Evolutionary conservation across 179 eudicot species (phyloP).

Genomic region (Gypsophila paniculata): DNA sequence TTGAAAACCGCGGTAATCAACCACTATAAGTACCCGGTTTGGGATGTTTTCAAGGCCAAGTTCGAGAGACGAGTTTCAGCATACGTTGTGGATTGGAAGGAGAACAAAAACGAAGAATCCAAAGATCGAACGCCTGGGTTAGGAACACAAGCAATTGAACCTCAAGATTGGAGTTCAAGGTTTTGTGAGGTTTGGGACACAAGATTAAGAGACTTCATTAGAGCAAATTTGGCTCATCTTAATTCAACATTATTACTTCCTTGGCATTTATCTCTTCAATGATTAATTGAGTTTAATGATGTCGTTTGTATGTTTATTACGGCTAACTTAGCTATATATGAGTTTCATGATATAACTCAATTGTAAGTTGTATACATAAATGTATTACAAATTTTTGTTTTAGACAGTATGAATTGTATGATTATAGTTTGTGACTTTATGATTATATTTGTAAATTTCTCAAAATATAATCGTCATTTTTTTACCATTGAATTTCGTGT

Average conservation of each 20-base stretch:
- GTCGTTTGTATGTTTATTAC: background rate
- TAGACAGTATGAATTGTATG: background rate
- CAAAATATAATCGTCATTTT: background rate
- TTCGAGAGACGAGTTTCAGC: constrained; percentile 78
- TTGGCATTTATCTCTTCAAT: background rate
- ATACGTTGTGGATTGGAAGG: constrained; percentile 75
- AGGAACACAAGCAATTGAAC: constrained; percentile 69
- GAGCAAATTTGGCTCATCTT: constrained; percentile 38
- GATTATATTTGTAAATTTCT: background rate
- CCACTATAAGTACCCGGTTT: constrained; percentile 79
- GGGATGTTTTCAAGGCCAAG: constrained; percentile 73
- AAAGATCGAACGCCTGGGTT: constrained; percentile 84
- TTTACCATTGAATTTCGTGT: background rate
- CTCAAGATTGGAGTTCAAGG: constrained; percentile 49
- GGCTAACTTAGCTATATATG: background rate
- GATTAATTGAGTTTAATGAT: no score
- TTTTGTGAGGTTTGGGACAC: constrained; percentile 72
- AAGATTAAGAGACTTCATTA: constrained; percentile 48
- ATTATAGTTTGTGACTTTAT: background rate
- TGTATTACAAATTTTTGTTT: background rate
- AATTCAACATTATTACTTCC: constrained; percentile 43
- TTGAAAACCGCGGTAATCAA: constrained; percentile 47
- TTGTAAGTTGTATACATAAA: background rate
- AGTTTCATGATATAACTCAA: background rate
- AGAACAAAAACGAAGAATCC: constrained; percentile 55